A percentile compares a stretch with the other conserved stretches of the same genome.
Evolutionary conservation across 164 flowering plant genomes (phyloP).

Genomic region (Platanus orientalis): DNA sequence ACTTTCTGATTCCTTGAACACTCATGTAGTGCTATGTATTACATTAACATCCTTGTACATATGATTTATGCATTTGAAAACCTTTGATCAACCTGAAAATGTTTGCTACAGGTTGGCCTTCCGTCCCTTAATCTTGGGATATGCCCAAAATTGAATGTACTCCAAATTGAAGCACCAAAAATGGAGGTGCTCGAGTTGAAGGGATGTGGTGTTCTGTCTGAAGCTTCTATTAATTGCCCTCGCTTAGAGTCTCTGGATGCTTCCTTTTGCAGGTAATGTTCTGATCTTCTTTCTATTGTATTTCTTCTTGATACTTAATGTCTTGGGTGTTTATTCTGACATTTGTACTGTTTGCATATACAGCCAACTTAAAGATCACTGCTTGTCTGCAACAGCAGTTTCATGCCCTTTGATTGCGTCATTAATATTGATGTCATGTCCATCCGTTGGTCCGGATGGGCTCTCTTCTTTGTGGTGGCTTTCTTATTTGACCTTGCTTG

Average conservation of each 20-base stretch:
- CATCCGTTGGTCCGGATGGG: conserved; percentile 81
- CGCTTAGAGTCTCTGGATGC: conserved; percentile 79
- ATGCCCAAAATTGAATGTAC: conserved; percentile 78
- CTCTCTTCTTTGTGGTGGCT: conserved; percentile 65
- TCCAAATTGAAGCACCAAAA: conserved; percentile 62
- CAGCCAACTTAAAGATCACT: conserved; percentile 92
- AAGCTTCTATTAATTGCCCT: conserved; percentile 79
- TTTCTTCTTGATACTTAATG: neutral
- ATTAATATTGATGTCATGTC: conserved; percentile 90
- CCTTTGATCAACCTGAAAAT: neutral
- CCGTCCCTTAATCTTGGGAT: conserved; percentile 87
- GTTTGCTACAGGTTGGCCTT: conserved; percentile 67
- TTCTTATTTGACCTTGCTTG: conserved; percentile 65
- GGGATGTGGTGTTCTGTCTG: conserved; percentile 91
- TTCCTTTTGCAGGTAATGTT: conserved; percentile 90
- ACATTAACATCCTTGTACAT: neutral
- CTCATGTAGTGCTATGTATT: no score
- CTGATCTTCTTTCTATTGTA: neutral
- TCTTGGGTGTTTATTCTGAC: conserved; percentile 13
- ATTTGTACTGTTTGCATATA: conserved; percentile 7
- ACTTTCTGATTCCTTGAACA: no score
- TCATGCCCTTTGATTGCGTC: conserved; percentile 78
- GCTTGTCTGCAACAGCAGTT: conserved; percentile 74
- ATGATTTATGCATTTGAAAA: neutral
- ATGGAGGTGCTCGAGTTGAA: conserved; percentile 85